Conservation (phyloP, 192 early-diverging fungal species). For the Backusella liffmaniae region DNA sequence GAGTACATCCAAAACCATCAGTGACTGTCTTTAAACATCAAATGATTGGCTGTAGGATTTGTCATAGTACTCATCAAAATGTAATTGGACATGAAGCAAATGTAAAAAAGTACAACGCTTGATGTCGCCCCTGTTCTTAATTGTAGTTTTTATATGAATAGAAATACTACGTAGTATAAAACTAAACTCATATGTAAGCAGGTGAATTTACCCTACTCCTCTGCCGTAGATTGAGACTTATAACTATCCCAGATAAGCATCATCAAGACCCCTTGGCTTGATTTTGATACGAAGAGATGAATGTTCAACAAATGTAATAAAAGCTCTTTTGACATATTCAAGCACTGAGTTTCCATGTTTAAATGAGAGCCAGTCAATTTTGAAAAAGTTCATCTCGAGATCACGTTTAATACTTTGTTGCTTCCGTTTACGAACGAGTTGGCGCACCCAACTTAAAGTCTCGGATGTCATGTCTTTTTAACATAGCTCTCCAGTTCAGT, state of each 20-base stretch:
- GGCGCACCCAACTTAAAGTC: constrained; percentile 59
- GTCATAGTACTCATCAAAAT: not conserved
- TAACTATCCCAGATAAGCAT: too few relatives aligned
- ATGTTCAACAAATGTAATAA: too few relatives aligned
- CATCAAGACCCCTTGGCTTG: too few relatives aligned
- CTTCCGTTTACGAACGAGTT: constrained; percentile 48
- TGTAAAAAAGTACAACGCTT: not conserved
- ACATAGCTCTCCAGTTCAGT: constrained; percentile 45
- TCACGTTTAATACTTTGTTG: not conserved
- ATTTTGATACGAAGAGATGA: too few relatives aligned
- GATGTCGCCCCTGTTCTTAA: too few relatives aligned
- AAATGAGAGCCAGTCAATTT: constrained; percentile 65
- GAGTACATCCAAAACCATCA: not conserved
- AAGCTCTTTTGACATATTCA: constrained; percentile 70
- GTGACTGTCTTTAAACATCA: not conserved
- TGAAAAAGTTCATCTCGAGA: constrained; percentile 37
- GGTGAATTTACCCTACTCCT: too few relatives aligned
- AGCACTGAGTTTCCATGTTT: constrained; percentile 67
- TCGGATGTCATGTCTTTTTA: constrained; percentile 58
- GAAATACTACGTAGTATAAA: too few relatives aligned
- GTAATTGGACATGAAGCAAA: not conserved
- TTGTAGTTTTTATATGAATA: too few relatives aligned
- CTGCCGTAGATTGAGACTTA: too few relatives aligned
- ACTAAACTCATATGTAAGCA: too few relatives aligned
- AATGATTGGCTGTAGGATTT: not conserved